Evolutionary conservation across 129 eudicot genomes (phyloP).

Genomic region (Helichrysum umbraculigerum): DNA sequence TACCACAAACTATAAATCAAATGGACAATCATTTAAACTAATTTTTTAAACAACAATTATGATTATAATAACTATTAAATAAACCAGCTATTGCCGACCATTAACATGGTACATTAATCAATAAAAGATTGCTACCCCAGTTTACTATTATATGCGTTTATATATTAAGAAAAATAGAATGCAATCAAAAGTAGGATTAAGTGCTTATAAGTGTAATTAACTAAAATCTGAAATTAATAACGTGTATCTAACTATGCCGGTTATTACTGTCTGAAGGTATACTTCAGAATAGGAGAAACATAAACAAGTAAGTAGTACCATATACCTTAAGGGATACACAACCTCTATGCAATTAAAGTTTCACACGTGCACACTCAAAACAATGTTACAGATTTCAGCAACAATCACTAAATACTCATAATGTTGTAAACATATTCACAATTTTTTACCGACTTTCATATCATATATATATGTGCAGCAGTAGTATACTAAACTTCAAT

Average conservation of each 20-base stretch:
- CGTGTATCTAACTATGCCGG: no score
- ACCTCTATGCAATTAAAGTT: constrained; percentile 28
- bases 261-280: neutral
- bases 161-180: constrained; percentile 3
- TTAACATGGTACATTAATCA: constrained; percentile 41
- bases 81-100: constrained; percentile 43
- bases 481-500: neutral
- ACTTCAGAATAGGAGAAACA: constrained; percentile 28
- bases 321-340: constrained; percentile 33
- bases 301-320: neutral
- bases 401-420: neutral
- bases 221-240: no score
- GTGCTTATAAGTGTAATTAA: no score
- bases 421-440: neutral
- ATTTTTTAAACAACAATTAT: neutral
- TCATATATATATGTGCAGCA: neutral
- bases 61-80: neutral
- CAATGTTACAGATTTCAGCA: constrained; percentile 18
- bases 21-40: constrained; percentile 23
- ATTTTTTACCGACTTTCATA: neutral
- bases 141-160: constrained; percentile 11
- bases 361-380: constrained; percentile 35
- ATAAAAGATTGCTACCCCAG: constrained; percentile 25
- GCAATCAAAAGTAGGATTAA: neutral
- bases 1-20: constrained; percentile 14